Evolutionary conservation across 441 rosid genomes (phyloP).

Genomic region (Eruca vesicaria): DNA sequence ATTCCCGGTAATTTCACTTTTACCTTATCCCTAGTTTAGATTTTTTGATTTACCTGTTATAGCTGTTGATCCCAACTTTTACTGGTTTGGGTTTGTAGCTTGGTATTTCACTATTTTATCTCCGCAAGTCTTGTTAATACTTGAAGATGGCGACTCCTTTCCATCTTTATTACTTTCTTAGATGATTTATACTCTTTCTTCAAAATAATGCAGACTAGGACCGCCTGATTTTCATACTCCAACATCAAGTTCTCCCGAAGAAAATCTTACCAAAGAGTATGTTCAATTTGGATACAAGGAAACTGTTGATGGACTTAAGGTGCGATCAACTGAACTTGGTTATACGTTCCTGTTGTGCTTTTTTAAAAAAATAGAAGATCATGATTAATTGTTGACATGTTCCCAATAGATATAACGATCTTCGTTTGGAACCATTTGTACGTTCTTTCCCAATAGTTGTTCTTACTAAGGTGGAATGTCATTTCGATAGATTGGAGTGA

Average conservation of each 20-base stretch:
- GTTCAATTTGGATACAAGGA: conserved; percentile 88
- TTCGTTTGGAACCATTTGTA: conserved; percentile 8
- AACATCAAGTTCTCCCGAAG: conserved; percentile 86
- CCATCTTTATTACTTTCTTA: conserved; percentile 20
- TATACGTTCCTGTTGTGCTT: neutral
- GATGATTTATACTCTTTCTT: conserved; percentile 16
- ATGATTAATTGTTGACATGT: neutral
- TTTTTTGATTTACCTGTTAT: conserved; percentile 5
- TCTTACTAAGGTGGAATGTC: conserved; percentile 12
- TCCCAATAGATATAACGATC: neutral
- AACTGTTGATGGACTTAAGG: conserved; percentile 98
- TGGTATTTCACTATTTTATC: conserved; percentile 4
- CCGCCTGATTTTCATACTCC: conserved; percentile 97
- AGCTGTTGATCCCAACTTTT: neutral
- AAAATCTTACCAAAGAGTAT: conserved; percentile 84
- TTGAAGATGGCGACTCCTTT: conserved; percentile 4
- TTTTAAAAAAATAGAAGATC: neutral
- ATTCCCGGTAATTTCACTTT: conserved; percentile 64
- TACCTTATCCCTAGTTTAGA: neutral
- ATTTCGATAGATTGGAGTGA: conserved; percentile 4
- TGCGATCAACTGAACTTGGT: conserved; percentile 31
- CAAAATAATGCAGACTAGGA: conserved; percentile 63
- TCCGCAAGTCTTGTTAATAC: conserved; percentile 3
- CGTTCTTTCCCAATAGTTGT: neutral
- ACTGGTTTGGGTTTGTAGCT: conserved; percentile 12